A percentile compares a stretch with the other conserved stretches of the same genome.
These are phyloP conservation scores for Incumbomyces delicatus DNA, from an alignment of 2,329 filamentous ascomycete species.

Conservation along the genomic window DNA sequence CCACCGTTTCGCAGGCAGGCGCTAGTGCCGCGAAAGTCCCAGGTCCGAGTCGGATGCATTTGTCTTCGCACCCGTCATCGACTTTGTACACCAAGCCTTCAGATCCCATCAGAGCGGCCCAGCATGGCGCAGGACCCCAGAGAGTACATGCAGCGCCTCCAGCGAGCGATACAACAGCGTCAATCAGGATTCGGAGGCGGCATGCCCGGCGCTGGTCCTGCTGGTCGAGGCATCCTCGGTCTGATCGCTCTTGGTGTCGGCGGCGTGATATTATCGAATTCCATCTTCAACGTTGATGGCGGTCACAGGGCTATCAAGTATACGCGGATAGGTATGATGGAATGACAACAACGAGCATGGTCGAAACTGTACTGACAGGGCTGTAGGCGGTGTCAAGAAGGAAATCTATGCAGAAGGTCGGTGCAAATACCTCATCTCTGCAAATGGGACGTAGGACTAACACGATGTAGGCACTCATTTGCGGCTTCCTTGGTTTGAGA, in stretches of 20 bases:
- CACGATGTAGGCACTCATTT: slow-evolving; percentile 67
- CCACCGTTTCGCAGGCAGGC: not conserved
- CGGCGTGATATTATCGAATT: slow-evolving; percentile 40
- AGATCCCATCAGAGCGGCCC: not conserved
- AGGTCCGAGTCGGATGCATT: no score
- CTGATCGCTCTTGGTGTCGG: slow-evolving; percentile 43
- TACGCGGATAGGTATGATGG: slow-evolving; percentile 55
- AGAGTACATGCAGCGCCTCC: slow-evolving; percentile 57
- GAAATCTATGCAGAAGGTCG: slow-evolving; percentile 93
- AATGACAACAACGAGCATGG: not conserved
- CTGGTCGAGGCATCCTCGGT: slow-evolving; percentile 46
- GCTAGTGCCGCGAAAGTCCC: no score
- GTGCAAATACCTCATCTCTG: not conserved
- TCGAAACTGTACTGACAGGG: not conserved
- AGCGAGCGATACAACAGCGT: slow-evolving; percentile 49
- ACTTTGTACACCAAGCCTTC: not conserved
- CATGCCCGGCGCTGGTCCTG: slow-evolving; percentile 42
- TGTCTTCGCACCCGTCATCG: not conserved
- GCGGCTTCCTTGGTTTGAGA: slow-evolving; percentile 93
- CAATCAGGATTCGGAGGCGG: slow-evolving; percentile 42
- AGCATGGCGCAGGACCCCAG: slow-evolving; percentile 46
- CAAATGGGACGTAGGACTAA: not conserved
- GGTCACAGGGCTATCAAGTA: slow-evolving; percentile 99
- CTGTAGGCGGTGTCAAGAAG: slow-evolving; percentile 69
- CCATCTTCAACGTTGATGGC: slow-evolving; percentile 80